Evolutionary conservation across 192 early-diverging fungal genomes (phyloP), one percentile per base, ranked within the genome.

Genomic region (Entomortierella lignicola): DNA sequence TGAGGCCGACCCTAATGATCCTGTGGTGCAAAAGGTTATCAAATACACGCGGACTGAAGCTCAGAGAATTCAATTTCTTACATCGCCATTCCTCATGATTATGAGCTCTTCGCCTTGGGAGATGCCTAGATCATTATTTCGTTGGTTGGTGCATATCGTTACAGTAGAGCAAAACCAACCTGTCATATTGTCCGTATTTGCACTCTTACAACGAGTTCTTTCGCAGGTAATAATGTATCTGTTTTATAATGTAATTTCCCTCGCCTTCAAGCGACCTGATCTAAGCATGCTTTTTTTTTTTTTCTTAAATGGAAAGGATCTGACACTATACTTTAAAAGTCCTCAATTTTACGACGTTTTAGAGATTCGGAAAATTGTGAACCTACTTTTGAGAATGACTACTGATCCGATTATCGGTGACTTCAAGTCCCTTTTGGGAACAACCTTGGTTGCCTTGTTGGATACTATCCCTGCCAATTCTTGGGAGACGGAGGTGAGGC

Each of bases 381-480:
- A 25, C n/a, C 4, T 79, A 17, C 68, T 79, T 2, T 23, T 79
- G 0, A 69, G 68, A 21, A 70, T 79, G 48, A 79, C 75, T 0
- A 79, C 63, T 4, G 75, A 79, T 37, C 75, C 75, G 10, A 79
- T 79, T 26, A 66, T 79, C 70, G 75, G 75, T 10, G 75, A 70
- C 21, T 25, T 69, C 41, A 69, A 79, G 30, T 79, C 75, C 1
- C 20, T 55, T 10, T 21, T 79, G 30, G 75, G 75, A 20, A 53
- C 67, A 2, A 54, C 68, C n/a, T 47, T 79, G 27, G 75, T 51
- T 1, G 61, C 75, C 13, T 26, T 79, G 8, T 50, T 79, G 15
- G 67, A 70, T 21, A 44, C 63, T 13, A 61, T 79, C 17, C 75
- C 75, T 0, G 37, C 17, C 6, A 29, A 43, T 20, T 20, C n/a